Percentiles rank a stretch among this genome's conserved stretches.
Evolutionary conservation across 768 basidiomycete species (phyloP).

Genomic region (Tulasnella sp.): DNA sequence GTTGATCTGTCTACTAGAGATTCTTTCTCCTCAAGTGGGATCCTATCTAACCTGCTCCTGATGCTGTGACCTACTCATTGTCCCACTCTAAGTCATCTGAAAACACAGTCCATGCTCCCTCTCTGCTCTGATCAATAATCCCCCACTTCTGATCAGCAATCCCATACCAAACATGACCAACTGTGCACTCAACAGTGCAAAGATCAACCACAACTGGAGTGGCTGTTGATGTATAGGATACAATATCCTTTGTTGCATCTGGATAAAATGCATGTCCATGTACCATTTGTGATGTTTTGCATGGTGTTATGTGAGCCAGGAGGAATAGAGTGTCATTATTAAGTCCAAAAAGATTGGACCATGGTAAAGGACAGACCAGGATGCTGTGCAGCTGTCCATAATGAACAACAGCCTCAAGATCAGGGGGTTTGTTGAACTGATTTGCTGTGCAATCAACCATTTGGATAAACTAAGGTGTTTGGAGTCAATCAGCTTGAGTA

Average conservation of each 20-base stretch:
- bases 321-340: background rate
- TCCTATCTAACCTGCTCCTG: background rate
- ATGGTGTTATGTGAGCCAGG: conserved; percentile 1
- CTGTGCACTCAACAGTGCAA: background rate
- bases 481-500: background rate
- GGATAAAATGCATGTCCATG: background rate
- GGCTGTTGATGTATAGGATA: background rate
- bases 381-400: background rate
- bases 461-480: background rate
- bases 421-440: background rate
- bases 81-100: background rate
- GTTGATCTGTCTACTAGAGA: background rate
- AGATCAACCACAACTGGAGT: background rate
- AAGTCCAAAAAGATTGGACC: background rate
- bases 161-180: background rate
- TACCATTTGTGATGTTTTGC: background rate
- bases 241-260: background rate
- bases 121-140: conserved; percentile 1
- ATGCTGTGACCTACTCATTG: background rate
- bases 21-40: background rate
- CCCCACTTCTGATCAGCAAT: background rate
- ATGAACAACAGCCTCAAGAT: background rate
- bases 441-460: background rate
- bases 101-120: background rate
- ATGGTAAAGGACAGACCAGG: background rate